Evolutionary conservation across 179 eudicot species (phyloP), one percentile per base, ranked within the genome.

Genomic region (Camellia oleifera): DNA sequence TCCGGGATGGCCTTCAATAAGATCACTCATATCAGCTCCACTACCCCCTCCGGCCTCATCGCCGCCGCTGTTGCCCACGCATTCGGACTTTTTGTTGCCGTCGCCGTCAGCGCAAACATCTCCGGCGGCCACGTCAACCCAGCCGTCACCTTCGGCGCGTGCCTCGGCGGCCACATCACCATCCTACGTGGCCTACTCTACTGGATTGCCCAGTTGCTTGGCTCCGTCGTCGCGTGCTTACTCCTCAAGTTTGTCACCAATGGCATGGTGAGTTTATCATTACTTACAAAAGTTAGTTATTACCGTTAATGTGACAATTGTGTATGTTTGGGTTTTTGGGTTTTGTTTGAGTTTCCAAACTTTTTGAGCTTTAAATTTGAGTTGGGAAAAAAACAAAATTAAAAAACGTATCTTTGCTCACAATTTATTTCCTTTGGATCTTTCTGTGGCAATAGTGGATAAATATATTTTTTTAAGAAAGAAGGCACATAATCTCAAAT

Each of bases 41-140:
- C 40, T 54, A 63, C 79, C 48, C 83, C 83, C 1, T 63, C 77
- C 5, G 80, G 83, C 60, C 77, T 81, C 58, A 40, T 81, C 14
- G 65, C 73, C 23, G 64, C 69, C 18, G 64, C 83, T 0, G 7
- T 81, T 5, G 83, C 83, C 18, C 83, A 71, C 67, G 80, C 80
- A 11, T 64, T 81, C 66, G 83, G 77, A 0, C 80, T 81, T 1
- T 81, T 81, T 20, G 83, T 77, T 9, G 83, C 80, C 2, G 73
- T 81, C 45, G 26, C 83, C 70, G 9, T 81, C 77, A 53, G 72
- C 2, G 77, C 80, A 3, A 81, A 81, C 72, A 81, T 70, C 61
- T 81, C 83, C 58, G 77, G 77, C 14, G 83, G 83, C 63, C 83
- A 81, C 71, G 77, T 81, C 69, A 81, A 81, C 50, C 83, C 83